Evolutionary conservation across 352 stramenopile genomes (phyloP), one percentile per base, ranked within the genome.

Genomic region (Phytophthora pluvialis): DNA sequence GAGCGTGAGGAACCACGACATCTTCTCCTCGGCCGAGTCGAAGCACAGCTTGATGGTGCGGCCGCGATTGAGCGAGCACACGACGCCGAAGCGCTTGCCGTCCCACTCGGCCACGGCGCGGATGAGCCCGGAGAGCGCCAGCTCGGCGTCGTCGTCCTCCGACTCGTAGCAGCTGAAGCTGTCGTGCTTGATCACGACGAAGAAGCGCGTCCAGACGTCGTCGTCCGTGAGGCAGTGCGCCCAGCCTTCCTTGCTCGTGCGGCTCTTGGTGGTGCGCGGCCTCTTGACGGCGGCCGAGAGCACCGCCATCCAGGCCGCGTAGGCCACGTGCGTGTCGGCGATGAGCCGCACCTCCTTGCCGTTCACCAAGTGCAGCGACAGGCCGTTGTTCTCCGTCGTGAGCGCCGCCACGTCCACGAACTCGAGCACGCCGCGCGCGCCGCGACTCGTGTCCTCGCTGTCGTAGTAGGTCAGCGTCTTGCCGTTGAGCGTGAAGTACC

Each of bases 141-240:
- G 65, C 57, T 92, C 83, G 5, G 81, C 68, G 42, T 89, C 72
- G 64, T 89, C 81, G 38, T 90, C 77, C 52, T 90, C 81, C 13
- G 79, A 86, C 60, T 90, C 80, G 72, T 89, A 92, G 64, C 81
- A 90, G 72, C 75, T 90, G 53, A 90, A 92, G 60, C 79, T 89
- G 57, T 90, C 81, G 67, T 90, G 84, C 51, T 84, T 89, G 52
- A 92, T 80, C 11, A 90, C 74, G 8, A 92, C 79, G 62, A 84
- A 90, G 52, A 88, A 90, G 38, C 83, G 71, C 47, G 78, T 89
- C 80, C 81, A 90, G 21, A 89, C 80, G 44, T 89, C 80, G 55
- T 90, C 78, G 65, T 90, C 83, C n/a, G 78, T 88, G 28, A 93
- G 70, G 60, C 81, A 89, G 56, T 89, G 80, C 3, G 83, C 83